Percentiles rank a stretch among this genome's conserved stretches.
phyloP scores from a whole-genome alignment of 1,284 basidiomycete genomes.

The Baeospora myosura region DNA sequence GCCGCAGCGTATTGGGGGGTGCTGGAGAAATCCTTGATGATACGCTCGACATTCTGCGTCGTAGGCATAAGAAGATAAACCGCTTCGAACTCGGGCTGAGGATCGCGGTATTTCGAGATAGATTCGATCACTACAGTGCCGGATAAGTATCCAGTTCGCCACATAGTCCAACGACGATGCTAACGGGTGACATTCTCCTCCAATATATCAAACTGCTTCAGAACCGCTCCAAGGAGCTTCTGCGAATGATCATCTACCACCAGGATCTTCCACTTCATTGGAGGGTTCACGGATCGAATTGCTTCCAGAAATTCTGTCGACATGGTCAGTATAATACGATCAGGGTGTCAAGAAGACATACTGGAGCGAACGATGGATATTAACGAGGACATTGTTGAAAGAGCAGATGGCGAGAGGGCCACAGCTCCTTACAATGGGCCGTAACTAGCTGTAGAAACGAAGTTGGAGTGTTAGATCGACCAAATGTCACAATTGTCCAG shows the following conservation, averaged over 20 bases:
- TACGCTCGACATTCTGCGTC: slow-evolving; percentile 84
- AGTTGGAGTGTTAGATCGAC: not conserved
- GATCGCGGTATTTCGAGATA: slow-evolving; percentile 66
- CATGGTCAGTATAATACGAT: not conserved
- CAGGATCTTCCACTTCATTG: slow-evolving; percentile 90
- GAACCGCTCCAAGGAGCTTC: slow-evolving; percentile 75
- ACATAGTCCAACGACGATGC: slow-evolving; percentile 23
- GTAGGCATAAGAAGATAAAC: slow-evolving; percentile 95
- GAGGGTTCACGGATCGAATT: slow-evolving; percentile 75
- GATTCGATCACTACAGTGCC: slow-evolving; percentile 62
- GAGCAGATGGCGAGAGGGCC: not conserved
- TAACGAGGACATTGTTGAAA: slow-evolving; percentile 42
- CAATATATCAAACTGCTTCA: slow-evolving; percentile 90
- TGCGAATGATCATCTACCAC: slow-evolving; percentile 93
- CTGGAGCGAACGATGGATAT: slow-evolving; percentile 46
- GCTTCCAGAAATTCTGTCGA: slow-evolving; percentile 68
- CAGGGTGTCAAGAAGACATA: slow-evolving; percentile 23
- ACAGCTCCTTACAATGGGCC: not conserved
- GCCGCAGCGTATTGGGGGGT: slow-evolving; percentile 78
- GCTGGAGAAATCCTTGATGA: slow-evolving; percentile 75
- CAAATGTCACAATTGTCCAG: too few species aligned
- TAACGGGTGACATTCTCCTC: slow-evolving; percentile 91
- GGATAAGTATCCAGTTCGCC: not conserved
- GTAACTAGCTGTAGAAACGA: not conserved
- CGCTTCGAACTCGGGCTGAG: slow-evolving; percentile 79